Evolutionary conservation across 208 protist species (phyloP).

Genomic region (Phytomonas sp.): DNA sequence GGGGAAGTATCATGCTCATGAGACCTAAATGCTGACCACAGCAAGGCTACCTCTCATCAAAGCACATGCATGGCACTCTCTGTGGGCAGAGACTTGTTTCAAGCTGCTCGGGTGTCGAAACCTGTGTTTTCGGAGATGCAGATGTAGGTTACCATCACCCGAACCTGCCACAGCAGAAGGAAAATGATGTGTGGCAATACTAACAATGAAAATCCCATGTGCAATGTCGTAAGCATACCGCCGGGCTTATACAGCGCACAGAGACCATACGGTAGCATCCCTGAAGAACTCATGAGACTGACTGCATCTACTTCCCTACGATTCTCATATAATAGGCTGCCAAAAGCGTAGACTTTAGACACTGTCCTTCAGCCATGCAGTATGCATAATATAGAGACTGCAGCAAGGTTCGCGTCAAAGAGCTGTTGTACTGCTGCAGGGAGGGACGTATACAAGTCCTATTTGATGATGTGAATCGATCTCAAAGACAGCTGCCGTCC

Average conservation of each 20-base stretch:
- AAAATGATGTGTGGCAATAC: constrained; percentile 18
- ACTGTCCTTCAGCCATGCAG: not conserved
- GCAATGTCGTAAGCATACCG: constrained; percentile 48
- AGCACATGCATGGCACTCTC: not conserved
- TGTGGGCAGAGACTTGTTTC: too few species aligned
- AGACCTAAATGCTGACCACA: not conserved
- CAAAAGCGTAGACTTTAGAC: not conserved
- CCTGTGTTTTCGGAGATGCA: not conserved
- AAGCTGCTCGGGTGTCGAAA: too few species aligned
- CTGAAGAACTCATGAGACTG: constrained; percentile 7
- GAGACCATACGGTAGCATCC: constrained; percentile 43
- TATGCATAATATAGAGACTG: not conserved
- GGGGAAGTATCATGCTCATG: not conserved
- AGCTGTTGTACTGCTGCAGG: not conserved
- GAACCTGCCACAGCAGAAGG: constrained; percentile 34
- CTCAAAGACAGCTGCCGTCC: not conserved
- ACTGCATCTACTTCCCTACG: not conserved
- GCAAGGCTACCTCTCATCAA: not conserved
- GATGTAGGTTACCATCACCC: not conserved
- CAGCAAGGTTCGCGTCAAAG: not conserved
- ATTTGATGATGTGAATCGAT: not conserved
- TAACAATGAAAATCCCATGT: constrained; percentile 40
- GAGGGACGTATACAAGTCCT: not conserved
- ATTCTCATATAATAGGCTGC: not conserved
- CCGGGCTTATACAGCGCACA: constrained; percentile 59